Conservation (phyloP, 2,329 filamentous ascomycete genomes). For the Calonectria ilicicola region DNA sequence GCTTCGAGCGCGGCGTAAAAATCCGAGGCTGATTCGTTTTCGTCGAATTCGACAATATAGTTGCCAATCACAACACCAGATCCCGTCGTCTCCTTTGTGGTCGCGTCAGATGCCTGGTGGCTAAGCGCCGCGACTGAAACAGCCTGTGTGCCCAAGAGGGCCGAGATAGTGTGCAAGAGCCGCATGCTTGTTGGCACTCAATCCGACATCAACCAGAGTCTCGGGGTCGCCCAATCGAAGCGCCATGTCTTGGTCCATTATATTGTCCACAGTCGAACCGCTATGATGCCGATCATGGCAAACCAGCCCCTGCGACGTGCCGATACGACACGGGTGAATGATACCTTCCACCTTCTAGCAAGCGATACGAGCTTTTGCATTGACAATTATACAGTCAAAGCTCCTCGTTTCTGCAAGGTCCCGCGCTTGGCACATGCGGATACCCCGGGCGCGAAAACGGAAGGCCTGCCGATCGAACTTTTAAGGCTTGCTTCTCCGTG, state of each 20-base stretch:
- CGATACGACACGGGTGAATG: neutral
- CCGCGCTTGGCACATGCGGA: neutral
- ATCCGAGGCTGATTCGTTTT: neutral
- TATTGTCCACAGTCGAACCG: neutral
- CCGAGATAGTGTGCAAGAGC: neutral
- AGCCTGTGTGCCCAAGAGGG: neutral
- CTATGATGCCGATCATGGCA: neutral
- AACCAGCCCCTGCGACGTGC: neutral
- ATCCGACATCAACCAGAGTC: neutral
- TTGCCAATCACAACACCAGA: constrained; percentile 1
- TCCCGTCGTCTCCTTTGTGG: neutral
- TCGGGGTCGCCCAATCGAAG: neutral
- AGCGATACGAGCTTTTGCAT: constrained; percentile 2
- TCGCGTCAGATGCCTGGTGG: neutral
- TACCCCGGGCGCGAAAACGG: neutral
- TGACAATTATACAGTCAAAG: neutral
- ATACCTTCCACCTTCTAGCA: neutral
- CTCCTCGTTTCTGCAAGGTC: neutral
- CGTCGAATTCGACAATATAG: constrained; percentile 11
- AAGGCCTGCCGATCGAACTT: neutral
- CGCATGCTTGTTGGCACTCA: neutral
- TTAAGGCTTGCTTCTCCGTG: neutral
- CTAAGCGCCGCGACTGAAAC: neutral
- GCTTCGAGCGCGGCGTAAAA: neutral
- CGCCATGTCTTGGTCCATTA: neutral